Evolutionary conservation across 352 stramenopile genomes (phyloP).

Genomic region (Phytophthora fragariae): DNA sequence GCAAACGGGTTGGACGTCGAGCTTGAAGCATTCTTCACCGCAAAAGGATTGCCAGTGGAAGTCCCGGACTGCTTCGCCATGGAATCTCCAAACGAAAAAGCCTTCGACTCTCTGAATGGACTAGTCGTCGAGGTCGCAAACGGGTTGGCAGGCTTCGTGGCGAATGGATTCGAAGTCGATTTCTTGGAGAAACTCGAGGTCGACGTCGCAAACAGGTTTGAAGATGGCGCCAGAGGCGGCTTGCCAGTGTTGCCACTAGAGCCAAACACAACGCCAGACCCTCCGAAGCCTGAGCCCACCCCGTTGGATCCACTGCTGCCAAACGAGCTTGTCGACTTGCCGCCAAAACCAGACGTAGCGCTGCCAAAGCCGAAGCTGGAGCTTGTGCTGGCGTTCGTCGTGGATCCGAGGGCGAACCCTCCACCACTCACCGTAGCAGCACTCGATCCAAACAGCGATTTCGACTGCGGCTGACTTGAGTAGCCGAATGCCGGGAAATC

Average conservation of each 20-base stretch:
- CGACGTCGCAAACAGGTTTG: slow-evolving; percentile 19
- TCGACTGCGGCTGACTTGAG: neutral
- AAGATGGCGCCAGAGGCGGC: slow-evolving; percentile 12
- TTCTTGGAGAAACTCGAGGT: slow-evolving; percentile 5
- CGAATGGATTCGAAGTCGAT: neutral
- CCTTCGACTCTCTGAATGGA: neutral
- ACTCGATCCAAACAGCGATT: slow-evolving; percentile 15
- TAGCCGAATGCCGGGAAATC: neutral
- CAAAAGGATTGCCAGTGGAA: slow-evolving; percentile 18
- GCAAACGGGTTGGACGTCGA: slow-evolving; percentile 13
- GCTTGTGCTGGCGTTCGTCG: neutral
- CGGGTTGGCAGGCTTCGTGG: neutral
- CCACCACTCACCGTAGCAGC: neutral
- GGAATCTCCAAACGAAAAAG: neutral
- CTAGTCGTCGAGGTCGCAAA: neutral
- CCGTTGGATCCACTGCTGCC: neutral
- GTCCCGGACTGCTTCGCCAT: neutral
- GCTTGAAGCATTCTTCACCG: neutral
- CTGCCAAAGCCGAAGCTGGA: neutral
- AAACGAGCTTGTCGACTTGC: slow-evolving; percentile 8
- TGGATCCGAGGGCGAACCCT: slow-evolving; percentile 19
- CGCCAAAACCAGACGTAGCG: neutral
- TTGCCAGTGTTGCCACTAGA: slow-evolving; percentile 9
- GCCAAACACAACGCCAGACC: slow-evolving; percentile 6
- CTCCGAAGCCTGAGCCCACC: slow-evolving; percentile 2